Evolutionary conservation across 2,329 filamentous ascomycete species (phyloP).

Genomic region (Penicillium sp.): DNA sequence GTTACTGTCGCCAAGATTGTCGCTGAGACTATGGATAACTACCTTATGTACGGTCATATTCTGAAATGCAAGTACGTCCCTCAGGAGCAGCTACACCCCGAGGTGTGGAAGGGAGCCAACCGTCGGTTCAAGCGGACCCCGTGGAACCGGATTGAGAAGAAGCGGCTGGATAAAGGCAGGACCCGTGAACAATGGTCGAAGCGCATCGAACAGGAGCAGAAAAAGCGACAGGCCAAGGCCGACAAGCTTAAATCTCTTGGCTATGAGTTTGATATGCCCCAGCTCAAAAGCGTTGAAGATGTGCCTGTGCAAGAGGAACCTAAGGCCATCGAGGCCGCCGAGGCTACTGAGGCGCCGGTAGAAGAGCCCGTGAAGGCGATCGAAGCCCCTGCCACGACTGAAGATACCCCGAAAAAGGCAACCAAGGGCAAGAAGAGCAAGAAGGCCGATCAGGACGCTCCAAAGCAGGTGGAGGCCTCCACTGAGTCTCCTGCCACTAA

Average conservation of each 20-base stretch:
- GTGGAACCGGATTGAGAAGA: slow-evolving; percentile 77
- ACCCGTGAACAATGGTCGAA: slow-evolving; percentile 72
- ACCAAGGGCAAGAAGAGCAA: slow-evolving; percentile 34
- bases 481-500: slow-evolving; percentile 24
- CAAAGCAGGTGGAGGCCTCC: slow-evolving; percentile 15
- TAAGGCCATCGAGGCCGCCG: slow-evolving; percentile 32
- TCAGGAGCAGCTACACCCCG: slow-evolving; percentile 67
- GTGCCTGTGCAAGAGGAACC: slow-evolving; percentile 42
- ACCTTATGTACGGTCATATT: slow-evolving; percentile 89
- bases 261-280: slow-evolving; percentile 73
- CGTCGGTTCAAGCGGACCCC: slow-evolving; percentile 83
- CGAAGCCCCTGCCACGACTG: slow-evolving; percentile 26
- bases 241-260: slow-evolving; percentile 72
- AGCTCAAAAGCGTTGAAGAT: slow-evolving; percentile 59
- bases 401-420: slow-evolving; percentile 32
- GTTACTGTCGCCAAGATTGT: slow-evolving; percentile 83
- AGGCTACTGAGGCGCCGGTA: slow-evolving; percentile 16
- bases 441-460: slow-evolving; percentile 25
- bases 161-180: slow-evolving; percentile 65
- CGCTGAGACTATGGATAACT: slow-evolving; percentile 94
- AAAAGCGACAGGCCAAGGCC: slow-evolving; percentile 61
- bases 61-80: slow-evolving; percentile 79
- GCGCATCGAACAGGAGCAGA: slow-evolving; percentile 66
- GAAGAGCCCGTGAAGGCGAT: slow-evolving; percentile 24
- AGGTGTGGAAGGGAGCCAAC: slow-evolving; percentile 86